Base-by-base conservation (phyloP, 2,329 filamentous ascomycete species). In the Trichoderma sp. region DNA sequence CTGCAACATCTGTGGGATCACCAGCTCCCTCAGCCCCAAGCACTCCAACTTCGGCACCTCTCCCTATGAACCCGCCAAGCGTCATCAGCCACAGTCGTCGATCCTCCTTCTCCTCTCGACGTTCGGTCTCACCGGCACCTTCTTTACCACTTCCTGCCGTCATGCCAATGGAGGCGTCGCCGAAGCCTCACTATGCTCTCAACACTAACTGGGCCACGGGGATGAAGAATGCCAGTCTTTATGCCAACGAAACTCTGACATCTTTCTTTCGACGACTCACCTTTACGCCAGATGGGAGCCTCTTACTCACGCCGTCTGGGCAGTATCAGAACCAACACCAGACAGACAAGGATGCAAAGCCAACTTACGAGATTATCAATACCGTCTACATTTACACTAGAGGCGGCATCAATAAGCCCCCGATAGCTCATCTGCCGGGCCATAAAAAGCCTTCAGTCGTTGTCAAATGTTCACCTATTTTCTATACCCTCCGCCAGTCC, bases 371-470 rank as follows among this genome's bases (percentile, higher is more conserved):
- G 73, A 87, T 97, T 63, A 94, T 92, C 75, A 99, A 99, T 77
- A 99, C 96, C 0, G 96, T 99, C 27, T 99, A 99, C 80, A 96
- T 99, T 66, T 99, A 99, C 80, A 97, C 95, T 0, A 87, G 96
- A 74, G 96, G 94, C 35, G 96, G 96, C 29, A 93, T 99, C 76
- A 98, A 97, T 82, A 97, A 96, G 78, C 94, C 96, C 1, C 96
- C 96, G 2, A 92, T 98, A 69, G 94, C 95, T 7, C 96, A 98
- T 80, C 86, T 99, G 7, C 96, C 96, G 0, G 96, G 96, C 1
- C 95, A 98, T 81, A 99, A 97, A 84, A 99, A 99, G 80, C 96
- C 96, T 0, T 98, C 96, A 0, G 93, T 99, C 13, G 96, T 94
- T 1, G 93, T 99, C 70, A 93, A 93, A 76, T 99, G 96, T 78